Base-by-base conservation (phyloP, 108 stramenopile genomes). In the Cyclotella cryptica region DNA sequence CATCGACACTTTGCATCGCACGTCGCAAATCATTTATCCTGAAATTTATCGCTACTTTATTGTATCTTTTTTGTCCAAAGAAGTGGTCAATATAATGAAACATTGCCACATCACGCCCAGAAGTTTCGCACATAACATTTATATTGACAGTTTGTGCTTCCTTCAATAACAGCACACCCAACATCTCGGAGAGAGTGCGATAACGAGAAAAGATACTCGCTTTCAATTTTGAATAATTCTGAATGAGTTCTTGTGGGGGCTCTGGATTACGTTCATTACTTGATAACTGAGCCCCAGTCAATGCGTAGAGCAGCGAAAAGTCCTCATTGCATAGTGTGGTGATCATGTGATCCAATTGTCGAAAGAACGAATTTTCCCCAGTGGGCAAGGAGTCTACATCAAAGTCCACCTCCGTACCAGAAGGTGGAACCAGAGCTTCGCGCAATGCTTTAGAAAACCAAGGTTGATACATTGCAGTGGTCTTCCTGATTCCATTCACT, bases 321-420 rank as follows among this genome's bases (percentile, higher is more conserved):
- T 92, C 90, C 67, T 93, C 89, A 80, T 93, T 93, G 82, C 85
- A 88, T 29, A 90, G 44, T 11, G 90, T 93, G 26, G 88, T 75
- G 69, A 96, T 93, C 87, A 96, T 93, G 71, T 94, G 91, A 75
- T 96, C 96, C 22, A 96, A 79, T 73, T 96, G 96, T 21, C 96
- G 92, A 73, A 94, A 96, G 66, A 96, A 96, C 9, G 86, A 81
- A 54, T 89, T 95, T 11, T 63, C 44, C 24, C 91, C 91, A 35
- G 46, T 69, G 5, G 93, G 93, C 10, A 92, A 51, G 14, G 24
- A n/a, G 24, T 62, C 65, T 40, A 58, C 24, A 0, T 59, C 28
- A 27, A 64, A 58, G 26, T 68, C 45, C 22, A 51, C 29, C 19
- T 39, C 29, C 10, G 43, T 62, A 13, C 60, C 53, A 2, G 53